Percentiles rank a stretch among this genome's conserved stretches.
phyloP scores from a whole-genome alignment of 768 basidiomycete genomes.

The Trametes meyenii region DNA sequence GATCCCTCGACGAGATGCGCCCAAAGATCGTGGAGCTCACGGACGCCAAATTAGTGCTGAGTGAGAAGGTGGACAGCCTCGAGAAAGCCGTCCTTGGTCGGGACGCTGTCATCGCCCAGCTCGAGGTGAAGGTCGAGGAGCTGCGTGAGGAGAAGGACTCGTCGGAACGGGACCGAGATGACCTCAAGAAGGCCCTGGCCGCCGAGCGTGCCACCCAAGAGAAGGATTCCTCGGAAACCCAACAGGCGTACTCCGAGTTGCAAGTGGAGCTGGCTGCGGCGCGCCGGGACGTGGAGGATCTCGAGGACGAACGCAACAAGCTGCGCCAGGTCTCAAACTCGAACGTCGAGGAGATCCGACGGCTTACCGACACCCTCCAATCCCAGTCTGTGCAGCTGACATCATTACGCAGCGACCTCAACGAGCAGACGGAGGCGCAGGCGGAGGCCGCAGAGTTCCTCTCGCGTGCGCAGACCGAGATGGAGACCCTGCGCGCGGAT shows the following conservation, averaged over 20 bases:
- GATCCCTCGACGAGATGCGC: slow-evolving; percentile 82
- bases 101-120: slow-evolving; percentile 59
- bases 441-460: slow-evolving; percentile 69
- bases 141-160: slow-evolving; percentile 52
- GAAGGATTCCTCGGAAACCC: slow-evolving; percentile 57
- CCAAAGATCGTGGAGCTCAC: slow-evolving; percentile 85
- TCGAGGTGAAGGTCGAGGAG: slow-evolving; percentile 64
- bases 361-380: slow-evolving; percentile 47
- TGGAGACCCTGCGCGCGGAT: slow-evolving; percentile 69
- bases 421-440: slow-evolving; percentile 47
- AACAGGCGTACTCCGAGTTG: slow-evolving; percentile 61
- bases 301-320: slow-evolving; percentile 68
- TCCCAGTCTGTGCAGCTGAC: slow-evolving; percentile 57
- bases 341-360: slow-evolving; percentile 61
- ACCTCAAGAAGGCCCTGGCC: slow-evolving; percentile 28
- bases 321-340: slow-evolving; percentile 58
- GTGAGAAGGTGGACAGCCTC: slow-evolving; percentile 62
- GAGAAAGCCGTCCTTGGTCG: slow-evolving; percentile 56
- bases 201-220: slow-evolving; percentile 16
- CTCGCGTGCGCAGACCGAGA: slow-evolving; percentile 64
- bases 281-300: slow-evolving; percentile 52
- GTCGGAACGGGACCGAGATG: slow-evolving; percentile 41
- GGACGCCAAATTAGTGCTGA: slow-evolving; percentile 66
- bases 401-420: slow-evolving; percentile 54
- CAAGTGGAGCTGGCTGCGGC: slow-evolving; percentile 63